Conservation (phyloP, 192 early-diverging fungal species). For the Fimicolochytrium jonesii region DNA sequence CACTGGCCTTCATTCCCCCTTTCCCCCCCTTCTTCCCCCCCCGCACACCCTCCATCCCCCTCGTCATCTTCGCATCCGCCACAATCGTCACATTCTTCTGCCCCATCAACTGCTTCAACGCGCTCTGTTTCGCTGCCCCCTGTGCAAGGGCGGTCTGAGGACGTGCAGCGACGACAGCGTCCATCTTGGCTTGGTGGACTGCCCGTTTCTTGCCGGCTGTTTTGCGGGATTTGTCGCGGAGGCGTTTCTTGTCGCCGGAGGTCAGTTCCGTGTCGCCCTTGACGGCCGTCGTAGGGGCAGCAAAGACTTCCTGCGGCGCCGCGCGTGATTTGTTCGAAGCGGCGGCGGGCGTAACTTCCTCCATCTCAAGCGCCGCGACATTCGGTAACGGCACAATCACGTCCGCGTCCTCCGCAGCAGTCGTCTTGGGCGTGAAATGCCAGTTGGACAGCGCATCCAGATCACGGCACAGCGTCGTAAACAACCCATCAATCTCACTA, state of each 20-base stretch:
- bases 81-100: conserved; percentile 61
- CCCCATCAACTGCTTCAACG: conserved; percentile 59
- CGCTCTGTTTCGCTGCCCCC: conserved; percentile 49
- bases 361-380: conserved; percentile 85
- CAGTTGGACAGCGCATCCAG: conserved; percentile 92
- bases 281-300: conserved; percentile 62
- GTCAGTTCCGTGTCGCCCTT: conserved; percentile 78
- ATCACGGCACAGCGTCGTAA: conserved; percentile 73
- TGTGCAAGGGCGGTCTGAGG: conserved; percentile 25
- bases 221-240: conserved; percentile 65
- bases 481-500: conserved; percentile 72
- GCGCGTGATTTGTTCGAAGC: conserved; percentile 76
- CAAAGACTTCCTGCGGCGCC: conserved; percentile 89
- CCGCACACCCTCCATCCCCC: conserved; percentile 20
- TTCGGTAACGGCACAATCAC: conserved; percentile 61
- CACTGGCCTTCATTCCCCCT: conserved; percentile 29
- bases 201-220: conserved; percentile 58
- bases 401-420: conserved; percentile 57
- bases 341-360: conserved; percentile 88
- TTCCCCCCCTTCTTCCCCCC: conserved; percentile 33
- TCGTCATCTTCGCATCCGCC: conserved; percentile 41
- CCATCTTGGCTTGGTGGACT: conserved; percentile 34
- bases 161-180: conserved; percentile 39
- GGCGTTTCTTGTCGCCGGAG: conserved; percentile 68
- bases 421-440: conserved; percentile 84